Base-by-base conservation (phyloP, 768 basidiomycete genomes). In the Xerocomus spinulosus region DNA sequence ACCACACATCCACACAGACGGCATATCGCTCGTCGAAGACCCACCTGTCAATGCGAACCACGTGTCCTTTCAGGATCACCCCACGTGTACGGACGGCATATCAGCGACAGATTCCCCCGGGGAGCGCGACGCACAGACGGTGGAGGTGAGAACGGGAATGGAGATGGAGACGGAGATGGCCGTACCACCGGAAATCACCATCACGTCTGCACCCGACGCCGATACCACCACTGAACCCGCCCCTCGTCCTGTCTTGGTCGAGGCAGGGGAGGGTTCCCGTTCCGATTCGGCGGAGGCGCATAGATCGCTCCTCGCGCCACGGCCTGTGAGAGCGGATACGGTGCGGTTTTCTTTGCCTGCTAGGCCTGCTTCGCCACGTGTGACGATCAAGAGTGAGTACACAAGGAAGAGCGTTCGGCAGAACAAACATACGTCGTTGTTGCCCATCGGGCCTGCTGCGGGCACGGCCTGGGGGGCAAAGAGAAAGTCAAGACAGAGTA, bases 301-400 rank as follows among this genome's bases (percentile, higher is more conserved):
- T 6, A 18, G n/a, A 2, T 65, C 65, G 12, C 32, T 62, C 4
- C 42, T 52, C 17, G 24, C 1, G 9, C 44, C 54, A 1, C 60
- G 45, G 4, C 45, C 48, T 10, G 44, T 49, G 12, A 52, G 53
- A 8, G 14, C 30, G 15, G 42, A 55, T 23, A 4, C 28, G n/a
- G 39, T 3, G 10, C 50, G 65, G 21, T 50, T 54, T 39, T 65
- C 63, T 1, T 34, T 64, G 13, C 57, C 64, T 17, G 35, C 28
- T 9, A 13, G 12, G 14, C 37, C 29, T 21, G 4, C 44, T 14
- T 2, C 17, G 13, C 24, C 46, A 8, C 33, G 5, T 20, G 14
- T 15, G 30, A 9, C 17, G 21, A 17, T 25, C 3, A 24, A 25
- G 23, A 26, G 12, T 6, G 38, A 9, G 15, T 24, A 41, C 37